Conservation (phyloP, 441 rosid species). For the Croton setiger region DNA sequence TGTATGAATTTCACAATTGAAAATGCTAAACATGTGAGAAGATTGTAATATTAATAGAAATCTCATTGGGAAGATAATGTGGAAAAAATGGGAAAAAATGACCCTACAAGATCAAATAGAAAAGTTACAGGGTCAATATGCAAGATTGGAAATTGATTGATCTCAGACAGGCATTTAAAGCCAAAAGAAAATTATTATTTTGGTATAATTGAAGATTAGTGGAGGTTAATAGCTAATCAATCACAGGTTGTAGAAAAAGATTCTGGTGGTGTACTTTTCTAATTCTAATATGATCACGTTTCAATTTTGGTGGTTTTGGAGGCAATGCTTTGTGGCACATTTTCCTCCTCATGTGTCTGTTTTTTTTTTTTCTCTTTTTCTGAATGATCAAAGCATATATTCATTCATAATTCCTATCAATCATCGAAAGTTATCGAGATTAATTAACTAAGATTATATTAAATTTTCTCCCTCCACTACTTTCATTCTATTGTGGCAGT, state of each 20-base stretch:
- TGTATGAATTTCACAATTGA: background rate
- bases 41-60: background rate
- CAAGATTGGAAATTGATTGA: background rate
- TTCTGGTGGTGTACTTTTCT: background rate
- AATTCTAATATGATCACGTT: background rate
- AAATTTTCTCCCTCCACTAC: no score
- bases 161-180: background rate
- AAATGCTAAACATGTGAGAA: background rate
- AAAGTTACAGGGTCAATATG: background rate
- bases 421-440: no score
- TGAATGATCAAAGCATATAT: background rate
- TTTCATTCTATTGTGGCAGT: no score
- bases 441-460: no score
- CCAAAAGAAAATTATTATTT: background rate
- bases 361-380: background rate
- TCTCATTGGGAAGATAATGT: background rate
- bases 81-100: background rate
- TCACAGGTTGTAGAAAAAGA: background rate
- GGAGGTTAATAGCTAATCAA: slow-evolving; percentile 13
- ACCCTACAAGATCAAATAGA: background rate
- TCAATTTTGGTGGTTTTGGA: background rate
- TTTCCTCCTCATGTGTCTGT: background rate
- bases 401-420: no score
- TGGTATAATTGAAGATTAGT: background rate
- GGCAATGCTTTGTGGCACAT: no score